A percentile compares a stretch with the other conserved stretches of the same genome.
Conservation (phyloP, 2,329 filamentous ascomycete species). For the Talaromyces sp. region DNA sequence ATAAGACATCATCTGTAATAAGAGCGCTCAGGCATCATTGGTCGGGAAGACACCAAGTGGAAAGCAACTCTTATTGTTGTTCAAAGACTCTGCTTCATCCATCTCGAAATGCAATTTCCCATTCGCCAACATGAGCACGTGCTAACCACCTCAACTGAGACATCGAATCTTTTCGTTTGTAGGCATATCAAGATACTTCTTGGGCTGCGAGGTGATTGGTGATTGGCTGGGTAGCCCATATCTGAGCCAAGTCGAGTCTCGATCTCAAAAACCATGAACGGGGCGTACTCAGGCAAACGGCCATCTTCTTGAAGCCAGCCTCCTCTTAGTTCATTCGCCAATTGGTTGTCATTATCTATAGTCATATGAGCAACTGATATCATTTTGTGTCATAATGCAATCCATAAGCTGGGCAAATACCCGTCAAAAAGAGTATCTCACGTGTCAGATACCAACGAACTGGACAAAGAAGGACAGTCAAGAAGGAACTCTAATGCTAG, state of each 20-base stretch:
- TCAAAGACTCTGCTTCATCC: background rate
- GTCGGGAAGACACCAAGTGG: background rate
- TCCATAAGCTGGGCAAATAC: background rate
- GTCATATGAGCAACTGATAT: background rate
- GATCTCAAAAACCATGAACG: background rate
- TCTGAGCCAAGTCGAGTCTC: background rate
- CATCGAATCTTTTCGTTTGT: background rate
- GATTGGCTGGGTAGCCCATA: background rate
- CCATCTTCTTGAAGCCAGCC: background rate
- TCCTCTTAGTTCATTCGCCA: background rate
- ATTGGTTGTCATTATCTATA: background rate
- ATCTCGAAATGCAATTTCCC: background rate
- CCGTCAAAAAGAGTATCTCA: background rate
- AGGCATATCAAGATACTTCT: background rate
- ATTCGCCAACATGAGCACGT: background rate
- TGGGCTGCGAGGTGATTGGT: background rate
- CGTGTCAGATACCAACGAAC: constrained; percentile 2
- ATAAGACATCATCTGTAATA: background rate
- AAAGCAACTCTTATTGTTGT: background rate
- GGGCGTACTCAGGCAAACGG: background rate
- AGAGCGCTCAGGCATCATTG: background rate
- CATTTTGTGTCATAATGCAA: background rate
- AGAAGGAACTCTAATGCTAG: constrained; percentile 1
- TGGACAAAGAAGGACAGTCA: constrained; percentile 11
- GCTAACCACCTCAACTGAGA: background rate